Conservation (phyloP, 202 grass and related monocot species). For the Saccharum hybrid region DNA sequence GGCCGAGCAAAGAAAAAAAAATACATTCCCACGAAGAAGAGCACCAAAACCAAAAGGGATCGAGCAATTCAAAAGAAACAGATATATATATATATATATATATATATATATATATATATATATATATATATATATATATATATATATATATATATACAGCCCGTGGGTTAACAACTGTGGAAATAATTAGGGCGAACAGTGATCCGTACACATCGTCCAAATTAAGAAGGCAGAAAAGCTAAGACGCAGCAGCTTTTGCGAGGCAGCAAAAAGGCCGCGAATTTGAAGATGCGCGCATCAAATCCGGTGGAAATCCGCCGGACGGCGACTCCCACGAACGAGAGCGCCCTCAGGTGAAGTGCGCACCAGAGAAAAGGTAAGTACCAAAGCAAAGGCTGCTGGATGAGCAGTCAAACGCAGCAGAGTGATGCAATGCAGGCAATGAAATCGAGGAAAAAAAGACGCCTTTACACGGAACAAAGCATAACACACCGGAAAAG, state of each 20-base stretch:
- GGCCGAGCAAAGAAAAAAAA: background rate
- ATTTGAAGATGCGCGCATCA: conserved; percentile 42
- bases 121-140: no score
- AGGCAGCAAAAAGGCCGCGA: conserved; percentile 27
- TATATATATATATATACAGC: no score
- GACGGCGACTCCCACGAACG: conserved; percentile 4
- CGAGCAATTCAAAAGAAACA: conserved; percentile 34
- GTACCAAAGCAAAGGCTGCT: background rate
- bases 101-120: no score
- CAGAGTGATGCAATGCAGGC: background rate
- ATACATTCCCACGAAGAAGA: conserved; percentile 24
- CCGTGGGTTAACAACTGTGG: conserved; percentile 28
- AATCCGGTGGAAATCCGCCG: conserved; percentile 41
- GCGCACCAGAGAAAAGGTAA: background rate
- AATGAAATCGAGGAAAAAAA: background rate
- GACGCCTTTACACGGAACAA: background rate
- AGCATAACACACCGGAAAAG: background rate
- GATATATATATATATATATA: no score
- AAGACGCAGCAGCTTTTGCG: conserved; percentile 43
- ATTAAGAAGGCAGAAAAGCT: conserved; percentile 59
- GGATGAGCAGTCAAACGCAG: background rate
- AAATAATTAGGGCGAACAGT: conserved; percentile 42
- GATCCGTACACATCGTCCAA: conserved; percentile 51
- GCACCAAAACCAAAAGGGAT: conserved; percentile 9
- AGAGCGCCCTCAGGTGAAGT: conserved; percentile 6